phyloP scores from a whole-genome alignment of 495 filamentous ascomycete genomes.

The Astrocystis sublimbata region DNA sequence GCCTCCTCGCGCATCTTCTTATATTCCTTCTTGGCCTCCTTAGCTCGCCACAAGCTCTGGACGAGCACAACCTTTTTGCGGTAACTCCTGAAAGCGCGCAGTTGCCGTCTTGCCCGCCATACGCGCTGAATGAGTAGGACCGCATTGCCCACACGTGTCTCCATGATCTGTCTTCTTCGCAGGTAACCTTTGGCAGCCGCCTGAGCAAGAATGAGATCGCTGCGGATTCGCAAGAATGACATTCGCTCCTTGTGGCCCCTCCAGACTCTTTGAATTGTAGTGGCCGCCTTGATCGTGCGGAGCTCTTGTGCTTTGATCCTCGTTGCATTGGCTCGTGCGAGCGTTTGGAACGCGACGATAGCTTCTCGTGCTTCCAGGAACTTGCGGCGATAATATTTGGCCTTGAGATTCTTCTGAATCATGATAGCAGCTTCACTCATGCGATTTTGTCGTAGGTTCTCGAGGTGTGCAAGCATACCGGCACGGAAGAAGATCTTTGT shows the following conservation, averaged over 20 bases:
- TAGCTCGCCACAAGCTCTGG: slow-evolving; percentile 93
- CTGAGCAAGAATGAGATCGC: slow-evolving; percentile 81
- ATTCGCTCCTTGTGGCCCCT: slow-evolving; percentile 84
- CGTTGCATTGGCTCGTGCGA: slow-evolving; percentile 70
- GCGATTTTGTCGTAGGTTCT: slow-evolving; percentile 85
- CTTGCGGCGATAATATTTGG: slow-evolving; percentile 90
- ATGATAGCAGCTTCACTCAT: slow-evolving; percentile 94
- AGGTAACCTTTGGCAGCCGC: slow-evolving; percentile 89
- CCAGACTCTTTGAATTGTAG: slow-evolving; percentile 94
- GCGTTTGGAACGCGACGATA: slow-evolving; percentile 77
- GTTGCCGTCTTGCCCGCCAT: slow-evolving; percentile 78
- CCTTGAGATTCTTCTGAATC: slow-evolving; percentile 97
- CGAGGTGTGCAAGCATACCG: slow-evolving; percentile 96
- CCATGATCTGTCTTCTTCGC: slow-evolving; percentile 82
- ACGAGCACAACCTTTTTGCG: slow-evolving; percentile 84
- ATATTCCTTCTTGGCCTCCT: slow-evolving; percentile 75
- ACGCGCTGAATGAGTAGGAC: slow-evolving; percentile 85
- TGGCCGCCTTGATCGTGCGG: slow-evolving; percentile 81
- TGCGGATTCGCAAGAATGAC: slow-evolving; percentile 70
- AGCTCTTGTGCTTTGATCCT: slow-evolving; percentile 77
- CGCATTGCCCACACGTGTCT: slow-evolving; percentile 91
- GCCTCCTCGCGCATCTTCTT: slow-evolving; percentile 91
- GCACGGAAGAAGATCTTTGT: slow-evolving; percentile 99
- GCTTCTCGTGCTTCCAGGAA: slow-evolving; percentile 84
- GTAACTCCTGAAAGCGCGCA: slow-evolving; percentile 84